A percentile compares a stretch with the other conserved stretches of the same genome.
Evolutionary conservation across 2,329 filamentous ascomycete genomes (phyloP).

Genomic region (Fusarium sarcochroum): DNA sequence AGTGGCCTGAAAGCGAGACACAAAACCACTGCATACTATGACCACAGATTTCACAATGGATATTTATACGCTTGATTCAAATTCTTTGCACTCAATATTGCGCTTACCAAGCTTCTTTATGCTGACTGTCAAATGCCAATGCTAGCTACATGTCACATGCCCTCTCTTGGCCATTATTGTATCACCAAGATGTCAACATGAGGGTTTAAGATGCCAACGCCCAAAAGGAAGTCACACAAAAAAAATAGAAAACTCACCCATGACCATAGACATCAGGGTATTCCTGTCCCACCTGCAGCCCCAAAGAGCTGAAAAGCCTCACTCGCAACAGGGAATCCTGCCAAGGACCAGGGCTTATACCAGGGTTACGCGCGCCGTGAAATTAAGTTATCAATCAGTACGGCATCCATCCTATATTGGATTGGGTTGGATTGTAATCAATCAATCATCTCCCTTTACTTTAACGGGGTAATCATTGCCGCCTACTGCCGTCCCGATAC

Average conservation of each 20-base stretch:
- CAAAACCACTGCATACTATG: background rate
- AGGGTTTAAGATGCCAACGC: too few species aligned
- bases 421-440: conserved; percentile 25
- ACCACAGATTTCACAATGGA: background rate
- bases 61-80: background rate
- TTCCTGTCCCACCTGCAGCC: background rate
- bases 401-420: conserved; percentile 5
- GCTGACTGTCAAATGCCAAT: background rate
- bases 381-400: conserved; percentile 50
- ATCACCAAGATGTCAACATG: background rate
- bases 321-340: conserved; percentile 3
- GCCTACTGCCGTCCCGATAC: background rate
- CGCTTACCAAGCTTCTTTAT: background rate
- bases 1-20: background rate
- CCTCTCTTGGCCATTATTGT: background rate
- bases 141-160: background rate
- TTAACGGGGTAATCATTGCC: background rate
- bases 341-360: conserved; percentile 18
- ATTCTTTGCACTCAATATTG: too few species aligned
- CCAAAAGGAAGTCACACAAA: background rate
- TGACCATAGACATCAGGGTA: conserved; percentile 1
- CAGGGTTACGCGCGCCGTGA: conserved; percentile 16
- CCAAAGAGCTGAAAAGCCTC: conserved; percentile 11
- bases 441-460: conserved; percentile 11
- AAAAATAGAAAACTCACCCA: background rate